Base-by-base conservation (phyloP, 2,329 filamentous ascomycete species). In the Aureobasidium sp. region DNA sequence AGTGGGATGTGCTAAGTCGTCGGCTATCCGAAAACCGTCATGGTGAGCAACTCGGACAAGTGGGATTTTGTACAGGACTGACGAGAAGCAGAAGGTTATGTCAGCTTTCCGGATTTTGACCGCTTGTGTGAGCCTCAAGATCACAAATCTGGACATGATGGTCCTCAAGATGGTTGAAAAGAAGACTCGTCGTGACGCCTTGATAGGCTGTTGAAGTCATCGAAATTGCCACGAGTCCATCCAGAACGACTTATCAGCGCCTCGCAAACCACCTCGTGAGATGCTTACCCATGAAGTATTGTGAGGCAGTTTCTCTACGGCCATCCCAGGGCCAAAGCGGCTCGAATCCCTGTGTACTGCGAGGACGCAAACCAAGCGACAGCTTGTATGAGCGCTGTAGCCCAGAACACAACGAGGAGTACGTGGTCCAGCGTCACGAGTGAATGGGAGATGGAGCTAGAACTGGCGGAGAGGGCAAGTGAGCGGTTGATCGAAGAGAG, bases 21-120 rank as follows among this genome's bases (percentile, higher is more conserved):
- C 43, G 60, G 1, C n/a, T 61, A 9, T 61, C 60, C 7, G 53
- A 58, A n/a, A 58, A 53, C 9, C 23, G 37, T 31, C 45, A 61
- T 57, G 53, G 60, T 61, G n/a, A 42, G 60, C 25, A 21, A 13
- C 7, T 29, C 9, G 15, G 5, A 35, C 17, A 8, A 23, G 3
- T 11, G 11, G 9, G 4, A 17, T 15, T 1, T 8, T 38, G 33
- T n/a, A 15, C 21, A 46, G n/a, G 8, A 8, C 38, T 31, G n/a
- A 46, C 31, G 4, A 11, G 19, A 23, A 6, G n/a, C 19, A 61
- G 60, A 51, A 7, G 60, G 60, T 15, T 61, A 61, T 45, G 53
- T 61, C 46, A 61, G 60, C 23, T 61, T 61, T 25, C 60, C 60
- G 3, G 60, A 61, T 47, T 61, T 61, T n/a, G 60, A 61, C 51